Percentiles rank a stretch among this genome's conserved stretches.
Conservation (phyloP, 352 stramenopile species). For the Pythium brachiatum region DNA sequence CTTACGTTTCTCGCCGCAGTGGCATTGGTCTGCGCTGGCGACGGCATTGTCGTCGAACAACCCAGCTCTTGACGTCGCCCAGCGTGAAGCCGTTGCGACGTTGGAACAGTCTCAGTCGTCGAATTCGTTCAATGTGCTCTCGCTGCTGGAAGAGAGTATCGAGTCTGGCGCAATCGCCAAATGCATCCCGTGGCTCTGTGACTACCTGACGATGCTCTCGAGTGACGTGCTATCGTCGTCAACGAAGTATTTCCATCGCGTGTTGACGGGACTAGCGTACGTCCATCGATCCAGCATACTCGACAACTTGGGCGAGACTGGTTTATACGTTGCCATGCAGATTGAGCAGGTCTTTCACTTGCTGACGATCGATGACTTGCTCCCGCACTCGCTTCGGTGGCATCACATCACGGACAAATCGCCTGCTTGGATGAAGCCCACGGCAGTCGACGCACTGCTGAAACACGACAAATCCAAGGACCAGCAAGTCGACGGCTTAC, state of each 20-base stretch:
- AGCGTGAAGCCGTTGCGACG: slow-evolving; percentile 48
- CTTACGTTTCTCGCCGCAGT: slow-evolving; percentile 59
- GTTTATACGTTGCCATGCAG: slow-evolving; percentile 55
- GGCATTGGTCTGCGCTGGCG: slow-evolving; percentile 44
- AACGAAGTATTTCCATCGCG: slow-evolving; percentile 51
- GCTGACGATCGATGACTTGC: slow-evolving; percentile 30
- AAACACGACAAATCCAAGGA: neutral
- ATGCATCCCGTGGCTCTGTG: slow-evolving; percentile 62
- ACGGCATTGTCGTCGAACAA: slow-evolving; percentile 35
- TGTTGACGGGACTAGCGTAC: slow-evolving; percentile 38
- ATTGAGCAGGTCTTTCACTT: slow-evolving; percentile 57
- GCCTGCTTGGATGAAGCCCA: slow-evolving; percentile 6
- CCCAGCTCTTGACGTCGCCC: slow-evolving; percentile 43
- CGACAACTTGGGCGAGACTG: slow-evolving; percentile 46
- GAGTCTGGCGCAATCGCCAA: slow-evolving; percentile 39
- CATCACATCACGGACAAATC: slow-evolving; percentile 10
- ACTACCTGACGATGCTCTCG: slow-evolving; percentile 62
- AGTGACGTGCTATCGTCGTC: slow-evolving; percentile 45
- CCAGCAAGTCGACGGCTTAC: slow-evolving; percentile 35
- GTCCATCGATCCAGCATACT: slow-evolving; percentile 49
- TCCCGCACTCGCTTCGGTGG: slow-evolving; percentile 1
- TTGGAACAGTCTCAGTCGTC: slow-evolving; percentile 32
- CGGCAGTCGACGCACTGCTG: slow-evolving; percentile 16
- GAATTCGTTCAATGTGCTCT: slow-evolving; percentile 42
- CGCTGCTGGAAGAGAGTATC: slow-evolving; percentile 46